These are phyloP conservation scores for Metschnikowia sp. DNA, from an alignment of 805 yeast genomes.

Conservation along the genomic window DNA sequence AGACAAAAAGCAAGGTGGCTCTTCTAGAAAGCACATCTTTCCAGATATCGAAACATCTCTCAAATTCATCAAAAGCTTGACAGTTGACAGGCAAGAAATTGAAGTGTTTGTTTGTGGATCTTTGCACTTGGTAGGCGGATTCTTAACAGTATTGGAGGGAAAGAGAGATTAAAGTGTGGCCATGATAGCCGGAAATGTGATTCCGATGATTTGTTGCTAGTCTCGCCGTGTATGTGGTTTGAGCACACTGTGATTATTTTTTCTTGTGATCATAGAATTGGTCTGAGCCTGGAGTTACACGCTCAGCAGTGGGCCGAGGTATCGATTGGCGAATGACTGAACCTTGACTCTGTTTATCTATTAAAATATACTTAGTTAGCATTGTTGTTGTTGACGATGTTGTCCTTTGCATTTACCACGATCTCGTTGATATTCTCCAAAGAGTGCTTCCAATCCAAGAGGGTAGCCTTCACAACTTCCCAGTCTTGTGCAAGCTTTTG, in stretches of 20 bases:
- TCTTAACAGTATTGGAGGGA: constrained; percentile 75
- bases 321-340: no score
- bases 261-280: no score
- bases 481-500: constrained; percentile 30
- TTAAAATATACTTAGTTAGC: constrained; percentile 15
- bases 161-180: constrained; percentile 22
- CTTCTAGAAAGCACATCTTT: constrained; percentile 49
- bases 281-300: no score
- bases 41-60: constrained; percentile 76
- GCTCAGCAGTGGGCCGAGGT: no score
- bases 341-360: neutral
- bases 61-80: constrained; percentile 47
- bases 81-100: constrained; percentile 29
- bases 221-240: no score
- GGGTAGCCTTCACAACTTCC: constrained; percentile 33
- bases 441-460: constrained; percentile 38
- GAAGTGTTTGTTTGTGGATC: constrained; percentile 94
- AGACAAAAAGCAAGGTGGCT: constrained; percentile 31
- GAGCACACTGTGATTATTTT: no score
- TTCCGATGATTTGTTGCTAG: no score
- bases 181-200: neutral
- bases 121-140: constrained; percentile 90
- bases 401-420: constrained; percentile 42
- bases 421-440: constrained; percentile 40
- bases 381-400: constrained; percentile 29